Evolutionary conservation across 108 stramenopile genomes (phyloP).

Genomic region (Craspedostauros australis): DNA sequence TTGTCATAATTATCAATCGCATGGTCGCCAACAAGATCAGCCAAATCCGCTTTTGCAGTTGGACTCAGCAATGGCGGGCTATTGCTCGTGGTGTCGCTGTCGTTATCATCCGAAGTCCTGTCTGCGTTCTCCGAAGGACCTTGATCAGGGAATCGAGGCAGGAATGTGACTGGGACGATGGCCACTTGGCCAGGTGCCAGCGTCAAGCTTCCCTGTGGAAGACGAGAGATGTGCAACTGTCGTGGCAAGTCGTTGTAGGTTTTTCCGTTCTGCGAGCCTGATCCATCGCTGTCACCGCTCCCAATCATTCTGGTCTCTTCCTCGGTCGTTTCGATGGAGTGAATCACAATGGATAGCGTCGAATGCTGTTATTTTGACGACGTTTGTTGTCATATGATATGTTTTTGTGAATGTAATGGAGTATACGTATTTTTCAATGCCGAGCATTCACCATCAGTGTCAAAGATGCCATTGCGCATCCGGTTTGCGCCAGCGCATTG

Average conservation of each 20-base stretch:
- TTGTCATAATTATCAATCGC: slow-evolving; percentile 6
- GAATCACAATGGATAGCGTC: slow-evolving; percentile 25
- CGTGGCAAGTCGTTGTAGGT: slow-evolving; percentile 11
- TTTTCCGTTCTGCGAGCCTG: slow-evolving; percentile 5
- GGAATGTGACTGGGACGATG: slow-evolving; percentile 39
- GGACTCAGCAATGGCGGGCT: slow-evolving; percentile 6
- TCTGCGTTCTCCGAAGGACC: background rate
- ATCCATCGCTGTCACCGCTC: background rate
- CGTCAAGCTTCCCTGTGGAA: slow-evolving; percentile 20
- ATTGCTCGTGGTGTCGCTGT: slow-evolving; percentile 1
- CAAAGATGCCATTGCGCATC: too few relatives aligned
- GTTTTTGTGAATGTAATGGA: too few relatives aligned
- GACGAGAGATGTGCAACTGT: slow-evolving; percentile 35
- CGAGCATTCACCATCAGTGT: too few relatives aligned
- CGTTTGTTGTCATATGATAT: too few relatives aligned
- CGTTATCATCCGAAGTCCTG: background rate
- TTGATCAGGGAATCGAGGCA: slow-evolving; percentile 33
- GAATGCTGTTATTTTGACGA: too few relatives aligned
- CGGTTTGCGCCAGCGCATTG: too few relatives aligned
- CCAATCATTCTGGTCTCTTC: slow-evolving; percentile 29
- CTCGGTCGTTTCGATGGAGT: slow-evolving; percentile 26
- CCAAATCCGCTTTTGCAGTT: slow-evolving; percentile 8
- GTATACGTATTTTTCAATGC: too few relatives aligned
- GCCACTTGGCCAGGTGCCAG: slow-evolving; percentile 41
- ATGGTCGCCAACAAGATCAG: slow-evolving; percentile 14